Conservation (phyloP, 179 eudicot genomes). For the Pouteria campechiana region DNA sequence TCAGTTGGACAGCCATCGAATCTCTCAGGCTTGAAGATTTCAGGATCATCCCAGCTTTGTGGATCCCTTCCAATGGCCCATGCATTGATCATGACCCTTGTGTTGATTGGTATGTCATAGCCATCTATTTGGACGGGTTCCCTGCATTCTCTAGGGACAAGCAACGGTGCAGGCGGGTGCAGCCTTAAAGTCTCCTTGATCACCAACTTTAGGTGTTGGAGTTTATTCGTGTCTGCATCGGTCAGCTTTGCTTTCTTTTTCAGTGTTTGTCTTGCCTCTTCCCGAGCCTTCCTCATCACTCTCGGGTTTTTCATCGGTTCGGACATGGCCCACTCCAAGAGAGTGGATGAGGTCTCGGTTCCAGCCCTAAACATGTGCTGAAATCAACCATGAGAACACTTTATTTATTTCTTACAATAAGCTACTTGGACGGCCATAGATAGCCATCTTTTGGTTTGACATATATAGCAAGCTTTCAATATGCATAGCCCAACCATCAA, state of each 20-base stretch:
- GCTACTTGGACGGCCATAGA: too few species aligned
- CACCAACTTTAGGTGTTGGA: slow-evolving; percentile 8
- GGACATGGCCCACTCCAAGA: slow-evolving; percentile 16
- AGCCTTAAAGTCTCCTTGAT: slow-evolving; percentile 18
- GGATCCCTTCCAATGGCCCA: slow-evolving; percentile 14
- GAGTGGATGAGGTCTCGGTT: slow-evolving; percentile 14
- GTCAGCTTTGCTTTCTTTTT: background rate
- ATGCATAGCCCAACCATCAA: too few species aligned
- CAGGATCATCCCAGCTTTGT: slow-evolving; percentile 4
- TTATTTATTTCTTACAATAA: too few species aligned
- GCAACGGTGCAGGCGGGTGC: slow-evolving; percentile 13
- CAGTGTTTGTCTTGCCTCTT: slow-evolving; percentile 6
- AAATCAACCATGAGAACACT: too few species aligned
- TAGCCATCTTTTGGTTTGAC: too few species aligned
- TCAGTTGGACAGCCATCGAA: slow-evolving; percentile 3
- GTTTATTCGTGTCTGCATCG: slow-evolving; percentile 7
- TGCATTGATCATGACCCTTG: slow-evolving; percentile 3
- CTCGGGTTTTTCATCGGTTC: slow-evolving; percentile 14
- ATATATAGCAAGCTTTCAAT: too few species aligned
- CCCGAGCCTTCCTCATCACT: slow-evolving; percentile 12
- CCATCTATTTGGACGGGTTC: background rate
- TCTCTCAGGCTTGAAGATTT: slow-evolving; percentile 16
- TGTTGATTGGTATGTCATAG: slow-evolving; percentile 3
- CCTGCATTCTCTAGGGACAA: slow-evolving; percentile 16
- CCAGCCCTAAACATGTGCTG: slow-evolving; percentile 19